Conservation (phyloP, 352 stramenopile genomes). For the Phytopythium oedochilum region DNA sequence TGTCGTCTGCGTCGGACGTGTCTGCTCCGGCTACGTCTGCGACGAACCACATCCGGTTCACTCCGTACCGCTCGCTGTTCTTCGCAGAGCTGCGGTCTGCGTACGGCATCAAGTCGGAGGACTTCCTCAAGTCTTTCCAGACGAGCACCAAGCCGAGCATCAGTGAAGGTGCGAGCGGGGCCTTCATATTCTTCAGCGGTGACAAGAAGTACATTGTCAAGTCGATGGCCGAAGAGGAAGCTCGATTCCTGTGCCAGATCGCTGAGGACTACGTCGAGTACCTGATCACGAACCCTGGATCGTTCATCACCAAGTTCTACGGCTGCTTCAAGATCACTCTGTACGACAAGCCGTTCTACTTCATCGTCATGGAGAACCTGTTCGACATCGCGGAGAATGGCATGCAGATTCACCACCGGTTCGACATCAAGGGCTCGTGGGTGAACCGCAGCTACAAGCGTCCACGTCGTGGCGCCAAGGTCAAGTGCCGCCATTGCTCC, state of each 20-base stretch:
- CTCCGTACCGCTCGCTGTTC: conserved; percentile 58
- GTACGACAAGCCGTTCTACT: conserved; percentile 89
- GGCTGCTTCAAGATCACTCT: conserved; percentile 88
- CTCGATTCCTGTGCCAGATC: conserved; percentile 79
- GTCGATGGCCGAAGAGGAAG: conserved; percentile 81
- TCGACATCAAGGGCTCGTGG: conserved; percentile 92
- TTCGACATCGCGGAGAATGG: conserved; percentile 70
- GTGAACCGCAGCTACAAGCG: conserved; percentile 84
- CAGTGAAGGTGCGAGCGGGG: conserved; percentile 85
- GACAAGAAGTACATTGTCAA: conserved; percentile 92
- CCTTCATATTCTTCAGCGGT: conserved; percentile 91
- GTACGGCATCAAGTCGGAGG: conserved; percentile 51
- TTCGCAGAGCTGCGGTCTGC: conserved; percentile 77
- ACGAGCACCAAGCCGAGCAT: conserved; percentile 86
- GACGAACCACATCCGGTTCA: conserved; percentile 62
- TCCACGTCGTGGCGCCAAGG: conserved; percentile 62
- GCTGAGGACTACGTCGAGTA: conserved; percentile 85
- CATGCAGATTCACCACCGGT: conserved; percentile 80
- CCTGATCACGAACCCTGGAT: conserved; percentile 63
- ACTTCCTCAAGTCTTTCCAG: conserved; percentile 76
- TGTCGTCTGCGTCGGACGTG: conserved; percentile 13
- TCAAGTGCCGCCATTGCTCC: conserved; percentile 83
- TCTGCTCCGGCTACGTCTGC: conserved; percentile 9
- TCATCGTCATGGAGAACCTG: conserved; percentile 92
- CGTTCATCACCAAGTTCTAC: conserved; percentile 87